These are phyloP conservation scores for Plasmodium falciparum DNA, from an alignment of 169 alveolate species.

Conservation along the genomic window DNA sequence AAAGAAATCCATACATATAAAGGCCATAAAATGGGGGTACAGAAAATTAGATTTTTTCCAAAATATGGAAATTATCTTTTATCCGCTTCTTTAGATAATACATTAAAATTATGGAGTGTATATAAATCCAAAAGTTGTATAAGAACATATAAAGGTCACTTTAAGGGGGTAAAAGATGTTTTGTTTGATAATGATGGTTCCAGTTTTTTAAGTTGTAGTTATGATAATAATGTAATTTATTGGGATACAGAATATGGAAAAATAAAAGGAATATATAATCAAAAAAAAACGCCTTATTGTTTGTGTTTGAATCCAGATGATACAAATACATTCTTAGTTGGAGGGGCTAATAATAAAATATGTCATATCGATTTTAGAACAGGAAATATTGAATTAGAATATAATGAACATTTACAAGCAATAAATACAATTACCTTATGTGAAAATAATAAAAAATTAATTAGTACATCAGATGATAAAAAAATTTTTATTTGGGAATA, in stretches of 20 bases:
- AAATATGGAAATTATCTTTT: slow-evolving; percentile 95
- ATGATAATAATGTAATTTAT: slow-evolving; percentile 92
- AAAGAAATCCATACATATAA: slow-evolving; percentile 92
- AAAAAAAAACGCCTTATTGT: slow-evolving; percentile 94
- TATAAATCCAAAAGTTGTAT: slow-evolving; percentile 92
- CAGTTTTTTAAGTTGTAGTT: slow-evolving; percentile 93
- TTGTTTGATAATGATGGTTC: slow-evolving; percentile 92
- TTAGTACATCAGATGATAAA: slow-evolving; percentile 97
- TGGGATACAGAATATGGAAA: slow-evolving; percentile 99
- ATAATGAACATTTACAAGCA: slow-evolving; percentile 96
- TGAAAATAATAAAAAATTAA: slow-evolving; percentile 92
- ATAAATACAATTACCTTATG: slow-evolving; percentile 94
- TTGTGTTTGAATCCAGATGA: slow-evolving; percentile 93
- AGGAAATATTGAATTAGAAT: slow-evolving; percentile 91
- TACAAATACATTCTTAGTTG: slow-evolving; percentile 93
- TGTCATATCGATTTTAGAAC: slow-evolving; percentile 93
- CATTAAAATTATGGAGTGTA: slow-evolving; percentile 96
- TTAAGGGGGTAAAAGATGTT: slow-evolving; percentile 96
- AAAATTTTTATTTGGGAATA: slow-evolving; percentile 97
- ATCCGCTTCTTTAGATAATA: slow-evolving; percentile 94
- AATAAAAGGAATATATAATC: slow-evolving; percentile 90
- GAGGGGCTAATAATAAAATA: slow-evolving; percentile 94
- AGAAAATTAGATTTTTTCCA: slow-evolving; percentile 94
- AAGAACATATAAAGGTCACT: slow-evolving; percentile 96
- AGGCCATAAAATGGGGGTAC: slow-evolving; percentile 96